Evolutionary conservation across 2,329 filamentous ascomycete genomes (phyloP), one percentile per base, ranked within the genome.

Genomic region (Claviceps citrina): DNA sequence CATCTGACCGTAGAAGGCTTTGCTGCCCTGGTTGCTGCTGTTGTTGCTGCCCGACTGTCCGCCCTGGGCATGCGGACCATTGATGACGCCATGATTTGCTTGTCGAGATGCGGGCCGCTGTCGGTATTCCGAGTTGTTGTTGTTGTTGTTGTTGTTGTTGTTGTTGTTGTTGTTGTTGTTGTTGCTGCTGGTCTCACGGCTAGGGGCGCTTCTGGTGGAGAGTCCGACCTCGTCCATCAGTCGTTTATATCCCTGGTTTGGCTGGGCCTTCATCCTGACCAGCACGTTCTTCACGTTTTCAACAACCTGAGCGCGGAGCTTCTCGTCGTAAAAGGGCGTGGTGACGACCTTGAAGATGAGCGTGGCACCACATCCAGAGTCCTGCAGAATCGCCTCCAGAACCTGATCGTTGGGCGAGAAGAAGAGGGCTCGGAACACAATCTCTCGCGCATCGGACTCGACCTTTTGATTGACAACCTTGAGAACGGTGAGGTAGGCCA

Each of bases 391-490:
- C 41, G 84, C 83, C 57, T 94, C 87, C 31, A 98, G 64, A 1
- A 84, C 77, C 49, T 87, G 78, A 52, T 96, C 84, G 45, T 89
- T 84, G 3, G 78, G 73, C 7, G 84, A 86, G 62, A 94, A 93
- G 71, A 98, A 96, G 26, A 98, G 67, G 2, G 89, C 87, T 57
- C 85, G 81, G 31, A 96, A 68, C 30, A 98, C 84, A 36, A 76
- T 82, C 54, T 98, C 89, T 10, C 91, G 77, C 3, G 91, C 91
- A 45, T 96, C 89, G 0, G 84, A 72, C 62, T 98, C 91, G 26
- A 87, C 84, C 56, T 93, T 86, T 61, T 98, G 91, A 58, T 98
- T 98, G 61, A 98, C 93, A 38, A 96, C 86, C 66, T 98, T 98
- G 43, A 98, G 69, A 1, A 98, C 89, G 0, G 91, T 98, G 45